Conservation (phyloP, 306 rosid genomes). For the Cicer cuneatum region DNA sequence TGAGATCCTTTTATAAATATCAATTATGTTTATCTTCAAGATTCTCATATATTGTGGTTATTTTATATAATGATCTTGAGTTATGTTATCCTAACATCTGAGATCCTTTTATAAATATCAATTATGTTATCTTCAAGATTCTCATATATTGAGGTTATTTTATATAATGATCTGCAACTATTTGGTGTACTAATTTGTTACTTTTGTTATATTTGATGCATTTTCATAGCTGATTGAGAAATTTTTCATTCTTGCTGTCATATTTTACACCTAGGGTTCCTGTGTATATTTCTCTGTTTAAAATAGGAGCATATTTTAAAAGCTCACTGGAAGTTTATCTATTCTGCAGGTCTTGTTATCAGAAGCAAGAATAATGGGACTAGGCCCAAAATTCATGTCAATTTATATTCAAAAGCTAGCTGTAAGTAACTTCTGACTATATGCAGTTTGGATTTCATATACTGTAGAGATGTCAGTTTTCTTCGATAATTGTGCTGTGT, state of each 20-base stretch:
- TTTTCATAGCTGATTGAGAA: conserved; percentile 6
- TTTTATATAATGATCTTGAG: not conserved
- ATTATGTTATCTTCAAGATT: not conserved
- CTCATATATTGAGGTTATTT: conserved; percentile 7
- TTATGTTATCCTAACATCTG: not conserved
- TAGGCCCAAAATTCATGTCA: conserved; percentile 95
- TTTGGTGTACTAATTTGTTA: not conserved
- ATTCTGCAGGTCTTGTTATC: conserved; percentile 71
- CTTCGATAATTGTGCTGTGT: not conserved
- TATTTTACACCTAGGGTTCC: conserved; percentile 2
- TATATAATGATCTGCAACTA: not conserved
- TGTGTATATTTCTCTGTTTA: conserved; percentile 36
- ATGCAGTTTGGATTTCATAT: conserved; percentile 16
- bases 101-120: too few species aligned
- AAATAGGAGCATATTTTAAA: not conserved
- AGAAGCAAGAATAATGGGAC: conserved; percentile 85
- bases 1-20: not conserved
- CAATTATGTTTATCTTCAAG: not conserved
- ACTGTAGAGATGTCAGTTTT: not conserved
- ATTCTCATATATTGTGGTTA: conserved; percentile 4
- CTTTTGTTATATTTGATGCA: not conserved
- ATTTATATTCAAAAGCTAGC: conserved; percentile 80
- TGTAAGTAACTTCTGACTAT: conserved; percentile 61
- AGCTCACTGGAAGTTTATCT: too few species aligned
- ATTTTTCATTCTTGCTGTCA: not conserved